Conservation (phyloP, 148 eudicot species). For the Vaccinium darrowii region DNA sequence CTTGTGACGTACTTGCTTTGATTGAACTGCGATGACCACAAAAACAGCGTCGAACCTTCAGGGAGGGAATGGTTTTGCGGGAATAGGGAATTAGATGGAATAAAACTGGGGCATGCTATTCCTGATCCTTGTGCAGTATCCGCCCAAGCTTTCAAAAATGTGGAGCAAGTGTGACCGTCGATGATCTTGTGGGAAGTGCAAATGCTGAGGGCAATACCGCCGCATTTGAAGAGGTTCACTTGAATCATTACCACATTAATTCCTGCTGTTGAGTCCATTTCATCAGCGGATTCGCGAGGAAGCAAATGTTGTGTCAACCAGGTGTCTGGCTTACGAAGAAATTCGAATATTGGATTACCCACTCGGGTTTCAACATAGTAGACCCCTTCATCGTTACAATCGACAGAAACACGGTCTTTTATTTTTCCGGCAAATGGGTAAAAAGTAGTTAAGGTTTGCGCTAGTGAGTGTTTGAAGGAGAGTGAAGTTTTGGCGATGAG, state of each 20-base stretch:
- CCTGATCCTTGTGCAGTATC: background rate
- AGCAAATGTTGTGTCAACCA: conserved; percentile 16
- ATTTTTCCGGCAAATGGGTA: conserved; percentile 34
- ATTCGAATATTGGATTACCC: conserved; percentile 16
- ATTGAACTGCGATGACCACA: no score
- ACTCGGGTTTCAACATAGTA: conserved; percentile 23
- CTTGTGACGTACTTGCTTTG: conserved; percentile 4
- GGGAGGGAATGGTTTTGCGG: background rate
- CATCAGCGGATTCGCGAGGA: conserved; percentile 23
- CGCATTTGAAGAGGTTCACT: conserved; percentile 28
- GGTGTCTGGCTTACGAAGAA: conserved; percentile 20
- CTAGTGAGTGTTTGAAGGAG: conserved; percentile 22
- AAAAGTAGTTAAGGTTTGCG: conserved; percentile 28
- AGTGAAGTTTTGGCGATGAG: conserved; percentile 12
- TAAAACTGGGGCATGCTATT: background rate
- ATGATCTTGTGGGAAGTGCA: conserved; percentile 25
- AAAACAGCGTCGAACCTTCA: background rate
- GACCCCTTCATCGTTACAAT: conserved; percentile 37
- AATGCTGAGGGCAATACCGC: conserved; percentile 31
- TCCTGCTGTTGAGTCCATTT: conserved; percentile 41
- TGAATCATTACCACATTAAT: conserved; percentile 27
- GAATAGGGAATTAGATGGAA: conserved; percentile 1
- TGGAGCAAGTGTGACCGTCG: conserved; percentile 23
- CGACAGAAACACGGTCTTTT: conserved; percentile 25
- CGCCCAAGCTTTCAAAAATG: conserved; percentile 34